Evolutionary conservation across 805 yeast genomes (phyloP).

Genomic region (Metschnikowia amazonensis): DNA sequence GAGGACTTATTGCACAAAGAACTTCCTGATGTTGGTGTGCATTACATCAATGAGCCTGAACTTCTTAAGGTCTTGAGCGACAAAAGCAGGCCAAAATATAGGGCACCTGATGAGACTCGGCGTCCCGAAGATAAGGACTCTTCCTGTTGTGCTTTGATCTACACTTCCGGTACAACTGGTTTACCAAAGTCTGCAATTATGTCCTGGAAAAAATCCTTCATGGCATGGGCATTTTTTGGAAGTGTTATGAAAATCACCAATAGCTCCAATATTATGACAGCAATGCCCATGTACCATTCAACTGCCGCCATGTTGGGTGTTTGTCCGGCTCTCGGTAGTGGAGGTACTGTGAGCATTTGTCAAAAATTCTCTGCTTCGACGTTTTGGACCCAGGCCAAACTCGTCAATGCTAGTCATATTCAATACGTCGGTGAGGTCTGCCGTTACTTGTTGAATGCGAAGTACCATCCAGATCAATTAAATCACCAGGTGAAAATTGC

Average conservation of each 20-base stretch:
- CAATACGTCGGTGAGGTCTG: conserved; percentile 97
- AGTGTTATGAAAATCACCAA: conserved; percentile 57
- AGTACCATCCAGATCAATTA: conserved; percentile 61
- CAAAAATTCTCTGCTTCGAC: conserved; percentile 78
- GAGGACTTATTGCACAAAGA: conserved; percentile 36
- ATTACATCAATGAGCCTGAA: conserved; percentile 50
- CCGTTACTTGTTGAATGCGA: conserved; percentile 70
- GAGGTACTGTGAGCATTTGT: conserved; percentile 75
- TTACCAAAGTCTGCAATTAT: conserved; percentile 90
- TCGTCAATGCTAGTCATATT: conserved; percentile 69
- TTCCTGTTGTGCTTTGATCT: conserved; percentile 68
- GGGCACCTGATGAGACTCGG: conserved; percentile 57
- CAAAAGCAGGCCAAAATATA: conserved; percentile 42
- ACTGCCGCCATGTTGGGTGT: conserved; percentile 88
- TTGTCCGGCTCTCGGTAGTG: conserved; percentile 57
- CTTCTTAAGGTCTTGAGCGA: conserved; percentile 41
- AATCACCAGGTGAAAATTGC: conserved; percentile 64
- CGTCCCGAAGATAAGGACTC: conserved; percentile 55
- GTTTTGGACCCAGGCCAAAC: conserved; percentile 84
- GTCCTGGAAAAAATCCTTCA: conserved; percentile 80
- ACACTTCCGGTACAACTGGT: conserved; percentile 94
- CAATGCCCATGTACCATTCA: conserved; percentile 95
- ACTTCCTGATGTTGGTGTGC: conserved; percentile 37
- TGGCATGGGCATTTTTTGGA: conserved; percentile 71
- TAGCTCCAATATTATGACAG: conserved; percentile 65